Conservation (phyloP, 306 rosid species). For the Echinosophora koreensis region DNA sequence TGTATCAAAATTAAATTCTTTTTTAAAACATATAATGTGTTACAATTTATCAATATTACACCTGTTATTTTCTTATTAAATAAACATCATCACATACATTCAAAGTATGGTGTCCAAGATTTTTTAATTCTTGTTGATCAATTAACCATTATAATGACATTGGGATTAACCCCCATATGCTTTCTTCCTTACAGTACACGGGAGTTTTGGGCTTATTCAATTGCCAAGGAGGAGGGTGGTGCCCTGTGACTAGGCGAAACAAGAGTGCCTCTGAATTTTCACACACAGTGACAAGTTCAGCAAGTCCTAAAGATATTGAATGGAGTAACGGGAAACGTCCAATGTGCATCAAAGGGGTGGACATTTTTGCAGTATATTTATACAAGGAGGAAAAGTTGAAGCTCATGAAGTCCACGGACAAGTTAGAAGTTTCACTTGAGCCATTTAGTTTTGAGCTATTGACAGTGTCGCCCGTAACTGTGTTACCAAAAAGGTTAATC, state of each 20-base stretch:
- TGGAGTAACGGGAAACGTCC: conserved; percentile 62
- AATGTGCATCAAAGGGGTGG: conserved; percentile 53
- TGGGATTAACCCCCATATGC: neutral
- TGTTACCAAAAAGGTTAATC: conserved; percentile 45
- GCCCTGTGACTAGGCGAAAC: conserved; percentile 66
- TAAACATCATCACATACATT: too few relatives aligned
- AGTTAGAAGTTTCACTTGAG: conserved; percentile 57
- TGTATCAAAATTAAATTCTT: too few relatives aligned
- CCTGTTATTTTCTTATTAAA: too few relatives aligned
- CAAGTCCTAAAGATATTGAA: conserved; percentile 67
- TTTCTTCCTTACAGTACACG: conserved; percentile 49
- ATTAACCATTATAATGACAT: neutral
- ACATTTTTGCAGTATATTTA: conserved; percentile 62
- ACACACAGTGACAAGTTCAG: conserved; percentile 47
- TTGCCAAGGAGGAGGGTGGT: conserved; percentile 93
- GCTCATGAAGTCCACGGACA: conserved; percentile 53
- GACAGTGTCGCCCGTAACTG: conserved; percentile 61
- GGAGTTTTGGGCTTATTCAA: conserved; percentile 78
- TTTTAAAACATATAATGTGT: too few relatives aligned
- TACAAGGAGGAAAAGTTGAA: conserved; percentile 55
- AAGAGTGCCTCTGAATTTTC: conserved; percentile 60
- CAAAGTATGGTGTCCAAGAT: too few relatives aligned
- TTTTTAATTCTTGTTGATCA: too few relatives aligned
- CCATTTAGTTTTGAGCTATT: conserved; percentile 74
- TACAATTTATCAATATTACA: too few relatives aligned